Conservation (phyloP, 345 rosid genomes). For the Syzygium grande region DNA sequence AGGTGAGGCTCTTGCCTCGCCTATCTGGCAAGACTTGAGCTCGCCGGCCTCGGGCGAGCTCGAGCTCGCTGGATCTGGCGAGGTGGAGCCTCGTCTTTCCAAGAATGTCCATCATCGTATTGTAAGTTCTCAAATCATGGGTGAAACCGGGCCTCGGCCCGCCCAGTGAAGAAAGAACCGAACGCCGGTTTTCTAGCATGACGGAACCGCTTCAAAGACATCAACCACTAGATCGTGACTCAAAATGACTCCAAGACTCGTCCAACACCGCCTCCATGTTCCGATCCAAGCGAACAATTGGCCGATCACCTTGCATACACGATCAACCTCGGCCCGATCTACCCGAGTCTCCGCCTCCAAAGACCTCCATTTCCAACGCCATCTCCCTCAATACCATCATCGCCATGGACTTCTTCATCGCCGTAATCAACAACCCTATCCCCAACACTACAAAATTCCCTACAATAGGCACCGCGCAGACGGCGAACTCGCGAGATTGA, state of each 20-base stretch:
- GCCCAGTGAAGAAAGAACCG: conserved; percentile 90
- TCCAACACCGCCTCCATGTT: conserved; percentile 94
- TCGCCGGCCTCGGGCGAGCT: no score
- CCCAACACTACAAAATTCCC: conserved; percentile 24
- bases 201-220: conserved; percentile 54
- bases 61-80: no score
- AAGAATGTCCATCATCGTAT: conserved; percentile 62
- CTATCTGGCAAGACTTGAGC: no score
- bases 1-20: no score
- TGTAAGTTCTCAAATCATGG: conserved; percentile 74
- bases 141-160: conserved; percentile 41
- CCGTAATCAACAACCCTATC: conserved; percentile 11
- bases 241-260: conserved; percentile 42
- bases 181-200: conserved; percentile 88
- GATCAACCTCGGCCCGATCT: conserved; percentile 46
- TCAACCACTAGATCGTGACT: conserved; percentile 52
- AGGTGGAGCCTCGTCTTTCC: conserved; percentile 74
- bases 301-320: conserved; percentile 81
- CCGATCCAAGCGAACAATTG: conserved; percentile 75
- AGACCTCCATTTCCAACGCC: conserved; percentile 1
- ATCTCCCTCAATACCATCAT: conserved; percentile 4
- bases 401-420: conserved; percentile 13
- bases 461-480: neutral
- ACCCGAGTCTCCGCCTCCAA: conserved; percentile 10
- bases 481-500: neutral